phyloP scores from a whole-genome alignment of 768 basidiomycete species.

The Xerocomus brunneocitrinus region DNA sequence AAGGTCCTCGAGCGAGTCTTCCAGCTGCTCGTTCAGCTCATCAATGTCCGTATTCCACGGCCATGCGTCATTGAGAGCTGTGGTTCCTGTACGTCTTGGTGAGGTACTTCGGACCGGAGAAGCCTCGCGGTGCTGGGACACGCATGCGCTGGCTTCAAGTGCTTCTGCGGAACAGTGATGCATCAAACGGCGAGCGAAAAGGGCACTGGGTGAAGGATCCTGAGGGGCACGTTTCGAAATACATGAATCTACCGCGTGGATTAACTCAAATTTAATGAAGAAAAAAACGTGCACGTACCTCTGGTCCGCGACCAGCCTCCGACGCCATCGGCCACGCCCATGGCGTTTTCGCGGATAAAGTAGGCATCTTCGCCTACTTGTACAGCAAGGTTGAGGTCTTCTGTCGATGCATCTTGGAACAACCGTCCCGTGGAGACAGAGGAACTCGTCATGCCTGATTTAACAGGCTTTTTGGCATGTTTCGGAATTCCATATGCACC shows the following conservation, averaged over 20 bases:
- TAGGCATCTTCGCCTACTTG: slow-evolving; percentile 94
- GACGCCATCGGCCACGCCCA: slow-evolving; percentile 95
- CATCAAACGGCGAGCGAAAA: slow-evolving; percentile 79
- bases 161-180: slow-evolving; percentile 72
- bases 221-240: slow-evolving; percentile 32
- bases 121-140: slow-evolving; percentile 16
- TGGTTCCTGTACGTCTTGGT: slow-evolving; percentile 36
- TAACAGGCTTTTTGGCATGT: slow-evolving; percentile 23
- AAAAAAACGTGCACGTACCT: slow-evolving; percentile 29
- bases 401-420: slow-evolving; percentile 27
- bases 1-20: slow-evolving; percentile 54
- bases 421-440: slow-evolving; percentile 21
- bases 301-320: slow-evolving; percentile 75
- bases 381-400: slow-evolving; percentile 48
- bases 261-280: not conserved
- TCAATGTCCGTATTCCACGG: slow-evolving; percentile 32
- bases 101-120: slow-evolving; percentile 42
- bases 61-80: slow-evolving; percentile 27
- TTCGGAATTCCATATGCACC: slow-evolving; percentile 89
- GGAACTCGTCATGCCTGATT: slow-evolving; percentile 26
- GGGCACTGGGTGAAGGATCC: slow-evolving; percentile 43
- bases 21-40: slow-evolving; percentile 41
- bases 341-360: slow-evolving; percentile 73
- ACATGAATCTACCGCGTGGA: slow-evolving; percentile 12
- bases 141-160: slow-evolving; percentile 8